Percentiles rank a stretch among this genome's conserved stretches.
phyloP scores from a whole-genome alignment of 2,329 filamentous ascomycete species.

The Tolypocladium capitatum region DNA sequence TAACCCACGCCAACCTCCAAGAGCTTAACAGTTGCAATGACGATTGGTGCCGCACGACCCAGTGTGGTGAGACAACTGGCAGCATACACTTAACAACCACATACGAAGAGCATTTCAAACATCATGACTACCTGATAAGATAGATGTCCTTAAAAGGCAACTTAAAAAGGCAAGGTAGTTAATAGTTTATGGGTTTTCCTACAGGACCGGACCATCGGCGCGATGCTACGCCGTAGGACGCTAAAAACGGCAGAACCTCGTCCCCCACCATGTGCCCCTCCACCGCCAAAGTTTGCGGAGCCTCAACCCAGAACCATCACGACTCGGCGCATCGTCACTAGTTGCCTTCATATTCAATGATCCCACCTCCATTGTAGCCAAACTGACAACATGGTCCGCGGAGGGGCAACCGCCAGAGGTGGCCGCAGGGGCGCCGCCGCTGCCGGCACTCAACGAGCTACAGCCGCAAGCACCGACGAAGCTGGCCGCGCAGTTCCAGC shows the following conservation, averaged over 20 bases:
- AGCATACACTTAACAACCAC: no score
- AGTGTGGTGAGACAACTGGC: neutral
- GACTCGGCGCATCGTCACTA: neutral
- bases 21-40: no score
- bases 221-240: neutral
- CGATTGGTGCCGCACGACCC: neutral
- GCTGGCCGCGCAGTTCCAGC: neutral
- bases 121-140: no score
- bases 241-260: slow-evolving; percentile 14
- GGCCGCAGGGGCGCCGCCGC: slow-evolving; percentile 17
- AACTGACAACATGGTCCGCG: slow-evolving; percentile 17
- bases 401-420: slow-evolving; percentile 18
- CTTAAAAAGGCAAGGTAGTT: no score
- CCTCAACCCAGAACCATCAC: neutral
- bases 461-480: slow-evolving; percentile 10
- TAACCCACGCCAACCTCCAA: no score
- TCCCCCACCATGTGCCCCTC: slow-evolving; percentile 20
- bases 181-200: no score
- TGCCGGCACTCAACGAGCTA: slow-evolving; percentile 7
- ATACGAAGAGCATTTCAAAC: no score
- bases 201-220: neutral
- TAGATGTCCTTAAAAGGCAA: neutral
- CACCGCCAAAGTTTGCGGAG: slow-evolving; percentile 10
- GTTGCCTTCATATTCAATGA: slow-evolving; percentile 1
- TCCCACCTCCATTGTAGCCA: neutral